phyloP scores from a whole-genome alignment of 805 yeast species.

The Debaryomyces maramus region DNA sequence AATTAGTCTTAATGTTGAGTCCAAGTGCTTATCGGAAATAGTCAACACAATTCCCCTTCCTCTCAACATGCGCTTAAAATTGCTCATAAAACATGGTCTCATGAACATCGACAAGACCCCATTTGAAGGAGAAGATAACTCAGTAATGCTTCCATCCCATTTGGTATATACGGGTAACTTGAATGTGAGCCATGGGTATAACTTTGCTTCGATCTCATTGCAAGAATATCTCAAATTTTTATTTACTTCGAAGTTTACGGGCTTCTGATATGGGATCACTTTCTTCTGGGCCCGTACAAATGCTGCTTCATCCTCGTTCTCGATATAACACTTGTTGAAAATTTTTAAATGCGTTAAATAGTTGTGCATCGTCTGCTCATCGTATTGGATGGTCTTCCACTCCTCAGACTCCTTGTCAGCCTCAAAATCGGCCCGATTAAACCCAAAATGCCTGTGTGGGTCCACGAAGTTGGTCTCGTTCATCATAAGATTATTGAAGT shows the following conservation, averaged over 20 bases:
- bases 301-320: constrained; percentile 1
- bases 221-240: constrained; percentile 2
- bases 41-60: constrained; percentile 38
- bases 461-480: constrained; percentile 11
- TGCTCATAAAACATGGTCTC: constrained; percentile 10
- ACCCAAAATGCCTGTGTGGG: constrained; percentile 16
- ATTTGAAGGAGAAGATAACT: background rate
- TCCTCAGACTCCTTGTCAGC: constrained; percentile 7
- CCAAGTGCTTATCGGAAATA: constrained; percentile 26
- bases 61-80: constrained; percentile 15
- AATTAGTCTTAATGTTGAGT: constrained; percentile 22
- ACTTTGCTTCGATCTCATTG: constrained; percentile 12
- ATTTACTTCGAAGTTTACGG: background rate
- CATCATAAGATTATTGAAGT: constrained; percentile 16
- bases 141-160: constrained; percentile 8
- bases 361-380: constrained; percentile 25
- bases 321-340: constrained; percentile 24
- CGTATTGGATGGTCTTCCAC: constrained; percentile 16
- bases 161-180: constrained; percentile 16
- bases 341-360: constrained; percentile 23
- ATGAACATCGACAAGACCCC: background rate
- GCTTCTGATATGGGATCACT: background rate
- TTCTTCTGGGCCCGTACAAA: background rate
- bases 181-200: constrained; percentile 26
- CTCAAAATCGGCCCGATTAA: constrained; percentile 13